These are phyloP conservation scores for Epichloe bromicola DNA, from an alignment of 2,329 filamentous ascomycete species.

Conservation along the genomic window DNA sequence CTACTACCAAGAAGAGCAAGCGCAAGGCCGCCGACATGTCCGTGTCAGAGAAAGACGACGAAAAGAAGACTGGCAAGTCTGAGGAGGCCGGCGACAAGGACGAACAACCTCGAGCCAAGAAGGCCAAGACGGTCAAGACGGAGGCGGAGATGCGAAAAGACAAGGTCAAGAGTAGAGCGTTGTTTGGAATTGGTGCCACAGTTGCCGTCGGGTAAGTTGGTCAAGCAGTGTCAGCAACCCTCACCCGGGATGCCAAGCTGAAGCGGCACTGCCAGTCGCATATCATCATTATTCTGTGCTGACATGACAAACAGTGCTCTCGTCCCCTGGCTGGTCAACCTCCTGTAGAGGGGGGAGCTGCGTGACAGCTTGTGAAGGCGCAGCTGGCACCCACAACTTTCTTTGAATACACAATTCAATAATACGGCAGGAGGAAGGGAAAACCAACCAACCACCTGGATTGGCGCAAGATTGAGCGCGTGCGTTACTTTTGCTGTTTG, in stretches of 20 bases:
- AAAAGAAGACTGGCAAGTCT: slow-evolving; percentile 24
- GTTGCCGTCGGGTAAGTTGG: slow-evolving; percentile 76
- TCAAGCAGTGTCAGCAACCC: neutral
- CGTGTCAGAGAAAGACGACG: slow-evolving; percentile 43
- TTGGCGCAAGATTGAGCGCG: slow-evolving; percentile 1
- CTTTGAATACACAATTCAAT: neutral
- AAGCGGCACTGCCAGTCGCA: neutral
- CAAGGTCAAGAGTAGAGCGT: slow-evolving; percentile 71
- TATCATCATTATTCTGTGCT: slow-evolving; percentile 1
- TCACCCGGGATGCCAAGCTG: neutral
- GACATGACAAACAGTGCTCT: slow-evolving; percentile 24
- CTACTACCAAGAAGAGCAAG: slow-evolving; percentile 43
- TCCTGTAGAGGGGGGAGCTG: slow-evolving; percentile 24
- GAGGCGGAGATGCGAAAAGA: slow-evolving; percentile 75
- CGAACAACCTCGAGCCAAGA: slow-evolving; percentile 51
- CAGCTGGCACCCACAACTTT: neutral
- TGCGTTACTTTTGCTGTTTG: neutral
- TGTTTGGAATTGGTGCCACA: slow-evolving; percentile 76
- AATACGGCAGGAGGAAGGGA: neutral
- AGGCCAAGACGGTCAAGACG: slow-evolving; percentile 64
- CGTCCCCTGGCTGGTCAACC: slow-evolving; percentile 39
- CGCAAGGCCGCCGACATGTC: slow-evolving; percentile 63
- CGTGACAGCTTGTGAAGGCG: neutral
- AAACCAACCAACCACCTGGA: neutral
- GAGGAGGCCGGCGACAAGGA: slow-evolving; percentile 20